Percentiles rank a stretch among this genome's conserved stretches.
Evolutionary conservation across 1,284 basidiomycete species (phyloP).

Genomic region (Taiwanofungus camphoratus): DNA sequence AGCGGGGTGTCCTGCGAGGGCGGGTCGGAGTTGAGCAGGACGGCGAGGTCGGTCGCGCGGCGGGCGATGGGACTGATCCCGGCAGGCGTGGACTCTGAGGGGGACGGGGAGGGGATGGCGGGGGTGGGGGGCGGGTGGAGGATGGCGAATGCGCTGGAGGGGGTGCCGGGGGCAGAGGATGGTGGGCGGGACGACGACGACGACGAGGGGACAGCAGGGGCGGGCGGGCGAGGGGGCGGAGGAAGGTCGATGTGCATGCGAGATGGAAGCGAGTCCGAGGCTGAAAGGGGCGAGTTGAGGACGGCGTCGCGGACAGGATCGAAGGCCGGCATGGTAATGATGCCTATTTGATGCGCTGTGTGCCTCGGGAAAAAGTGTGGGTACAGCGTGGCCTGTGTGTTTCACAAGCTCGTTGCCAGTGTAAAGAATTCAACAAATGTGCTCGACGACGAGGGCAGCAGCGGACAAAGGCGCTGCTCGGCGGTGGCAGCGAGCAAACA

Average conservation of each 20-base stretch:
- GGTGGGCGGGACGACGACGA: constrained; percentile 13
- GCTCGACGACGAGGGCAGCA: background rate
- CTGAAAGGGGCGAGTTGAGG: constrained; percentile 54
- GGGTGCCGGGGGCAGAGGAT: constrained; percentile 11
- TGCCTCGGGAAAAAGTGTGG: background rate
- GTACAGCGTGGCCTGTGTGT: no score
- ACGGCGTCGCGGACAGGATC: constrained; percentile 81
- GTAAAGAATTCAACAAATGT: background rate
- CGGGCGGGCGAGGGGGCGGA: constrained; percentile 10
- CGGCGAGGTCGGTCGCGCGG: constrained; percentile 63
- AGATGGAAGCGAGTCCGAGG: constrained; percentile 25
- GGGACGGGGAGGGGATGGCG: constrained; percentile 9
- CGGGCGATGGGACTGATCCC: constrained; percentile 37
- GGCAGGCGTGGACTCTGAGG: constrained; percentile 15
- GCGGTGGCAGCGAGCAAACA: background rate
- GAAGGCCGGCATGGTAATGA: constrained; percentile 60
- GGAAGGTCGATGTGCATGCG: constrained; percentile 25
- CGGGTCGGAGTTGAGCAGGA: constrained; percentile 59
- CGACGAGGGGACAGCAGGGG: constrained; percentile 12
- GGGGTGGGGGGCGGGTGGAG: constrained; percentile 15
- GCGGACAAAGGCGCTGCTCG: background rate
- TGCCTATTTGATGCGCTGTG: background rate
- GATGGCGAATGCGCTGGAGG: constrained; percentile 8
- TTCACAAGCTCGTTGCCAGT: background rate
- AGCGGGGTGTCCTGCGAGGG: constrained; percentile 33